These are phyloP conservation scores for Stemphylium vesicarium DNA, from an alignment of 2,329 filamentous ascomycete species.

Conservation along the genomic window DNA sequence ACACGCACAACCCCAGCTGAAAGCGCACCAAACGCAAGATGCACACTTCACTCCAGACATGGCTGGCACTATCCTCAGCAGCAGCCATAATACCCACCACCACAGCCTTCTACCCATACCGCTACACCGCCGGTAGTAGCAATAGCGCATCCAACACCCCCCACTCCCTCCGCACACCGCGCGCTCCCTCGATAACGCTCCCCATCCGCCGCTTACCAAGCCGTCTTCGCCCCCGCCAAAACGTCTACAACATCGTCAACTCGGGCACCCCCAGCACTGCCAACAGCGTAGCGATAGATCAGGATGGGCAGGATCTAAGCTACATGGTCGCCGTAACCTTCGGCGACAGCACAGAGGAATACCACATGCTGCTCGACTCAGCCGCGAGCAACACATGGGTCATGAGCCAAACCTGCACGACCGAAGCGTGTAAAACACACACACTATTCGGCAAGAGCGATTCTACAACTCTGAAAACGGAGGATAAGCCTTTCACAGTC, in stretches of 20 bases:
- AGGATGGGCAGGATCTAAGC: slow-evolving; percentile 61
- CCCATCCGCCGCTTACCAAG: slow-evolving; percentile 40
- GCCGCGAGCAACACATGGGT: slow-evolving; percentile 77
- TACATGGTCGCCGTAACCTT: slow-evolving; percentile 61
- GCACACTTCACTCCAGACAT: slow-evolving; percentile 30
- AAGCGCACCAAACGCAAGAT: slow-evolving; percentile 14
- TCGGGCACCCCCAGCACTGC: slow-evolving; percentile 40
- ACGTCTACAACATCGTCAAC: slow-evolving; percentile 54
- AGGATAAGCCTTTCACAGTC: slow-evolving; percentile 62
- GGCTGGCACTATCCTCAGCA: slow-evolving; percentile 24
- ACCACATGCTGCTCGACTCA: slow-evolving; percentile 62
- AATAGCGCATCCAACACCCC: not conserved
- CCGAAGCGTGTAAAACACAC: slow-evolving; percentile 71
- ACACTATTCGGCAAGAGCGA: slow-evolving; percentile 70
- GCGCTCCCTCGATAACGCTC: slow-evolving; percentile 25
- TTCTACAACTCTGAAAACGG: slow-evolving; percentile 66
- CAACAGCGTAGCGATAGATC: slow-evolving; percentile 59
- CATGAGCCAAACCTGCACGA: slow-evolving; percentile 73
- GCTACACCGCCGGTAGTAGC: slow-evolving; percentile 19
- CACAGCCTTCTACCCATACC: slow-evolving; percentile 47
- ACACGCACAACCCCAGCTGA: too few relatives aligned
- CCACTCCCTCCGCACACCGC: slow-evolving; percentile 11
- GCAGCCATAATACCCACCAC: slow-evolving; percentile 34
- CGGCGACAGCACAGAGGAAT: slow-evolving; percentile 57
- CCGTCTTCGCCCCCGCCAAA: slow-evolving; percentile 51